A percentile compares a stretch with the other conserved stretches of the same genome.
Evolutionary conservation across 768 basidiomycete genomes (phyloP).

Genomic region (Lentinula edodes): DNA sequence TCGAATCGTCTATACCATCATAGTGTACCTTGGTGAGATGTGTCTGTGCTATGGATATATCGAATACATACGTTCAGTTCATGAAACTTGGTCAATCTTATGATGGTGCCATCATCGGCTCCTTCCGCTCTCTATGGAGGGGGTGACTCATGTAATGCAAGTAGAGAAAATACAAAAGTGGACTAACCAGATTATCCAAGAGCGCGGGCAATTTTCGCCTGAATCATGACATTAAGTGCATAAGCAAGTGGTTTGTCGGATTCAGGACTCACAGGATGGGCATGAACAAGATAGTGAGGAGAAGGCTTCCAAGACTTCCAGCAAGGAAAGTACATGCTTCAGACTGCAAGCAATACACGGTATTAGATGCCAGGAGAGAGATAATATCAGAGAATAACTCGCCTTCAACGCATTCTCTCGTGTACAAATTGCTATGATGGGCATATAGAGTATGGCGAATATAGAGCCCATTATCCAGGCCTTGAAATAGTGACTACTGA

Average conservation of each 20-base stretch:
- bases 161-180: not conserved
- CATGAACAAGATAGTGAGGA: conserved; percentile 68
- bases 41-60: not conserved
- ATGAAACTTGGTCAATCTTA: conserved; percentile 74
- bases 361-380: conserved; percentile 8
- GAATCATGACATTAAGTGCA: not conserved
- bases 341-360: conserved; percentile 18
- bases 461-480: conserved; percentile 64
- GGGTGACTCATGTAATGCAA: not conserved
- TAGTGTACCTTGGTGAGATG: not conserved
- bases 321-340: conserved; percentile 67
- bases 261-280: conserved; percentile 47
- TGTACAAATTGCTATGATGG: conserved; percentile 61
- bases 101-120: conserved; percentile 59
- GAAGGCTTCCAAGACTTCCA: conserved; percentile 64
- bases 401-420: conserved; percentile 57
- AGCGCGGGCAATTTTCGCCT: conserved; percentile 68
- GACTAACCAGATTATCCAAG: conserved; percentile 50
- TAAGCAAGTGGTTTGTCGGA: not conserved
- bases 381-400: conserved; percentile 10
- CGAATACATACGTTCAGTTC: conserved; percentile 65
- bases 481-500: conserved; percentile 71
- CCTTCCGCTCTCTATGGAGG: conserved; percentile 46
- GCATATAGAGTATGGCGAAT: conserved; percentile 59
- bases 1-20: conserved; percentile 50